Conservation (phyloP, 2,329 filamentous ascomycete species). For the Bertia moriformis region DNA sequence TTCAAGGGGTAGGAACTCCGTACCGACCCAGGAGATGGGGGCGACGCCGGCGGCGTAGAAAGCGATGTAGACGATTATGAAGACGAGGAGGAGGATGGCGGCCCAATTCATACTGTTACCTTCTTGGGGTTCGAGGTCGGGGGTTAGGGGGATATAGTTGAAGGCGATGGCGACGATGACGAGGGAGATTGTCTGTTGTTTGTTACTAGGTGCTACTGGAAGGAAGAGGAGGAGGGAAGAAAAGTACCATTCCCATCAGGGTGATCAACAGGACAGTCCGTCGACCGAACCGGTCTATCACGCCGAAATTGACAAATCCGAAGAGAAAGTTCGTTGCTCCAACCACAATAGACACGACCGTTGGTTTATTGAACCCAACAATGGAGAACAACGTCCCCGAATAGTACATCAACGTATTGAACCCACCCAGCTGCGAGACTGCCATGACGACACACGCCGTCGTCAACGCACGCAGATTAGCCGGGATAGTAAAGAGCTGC, state of each 20-base stretch:
- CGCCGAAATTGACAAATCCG: constrained; percentile 23
- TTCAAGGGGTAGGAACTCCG: constrained; percentile 26
- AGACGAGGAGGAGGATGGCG: constrained; percentile 19
- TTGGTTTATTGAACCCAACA: constrained; percentile 27
- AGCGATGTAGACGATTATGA: constrained; percentile 22
- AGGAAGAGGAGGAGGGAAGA: neutral
- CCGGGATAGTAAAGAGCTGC: constrained; percentile 19
- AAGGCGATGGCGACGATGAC: constrained; percentile 21
- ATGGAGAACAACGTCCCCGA: constrained; percentile 10
- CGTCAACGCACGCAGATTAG: constrained; percentile 22
- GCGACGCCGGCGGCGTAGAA: constrained; percentile 26
- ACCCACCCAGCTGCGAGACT: constrained; percentile 19
- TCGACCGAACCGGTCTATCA: constrained; percentile 24
- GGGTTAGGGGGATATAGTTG: constrained; percentile 24
- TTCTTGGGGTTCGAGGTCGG: constrained; percentile 10
- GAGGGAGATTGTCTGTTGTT: constrained; percentile 11
- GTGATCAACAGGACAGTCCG: constrained; percentile 22
- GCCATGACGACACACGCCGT: constrained; percentile 27
- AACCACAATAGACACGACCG: constrained; percentile 23
- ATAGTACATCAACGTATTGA: constrained; percentile 9
- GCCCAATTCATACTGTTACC: constrained; percentile 18
- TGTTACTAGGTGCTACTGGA: neutral
- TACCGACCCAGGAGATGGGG: constrained; percentile 24
- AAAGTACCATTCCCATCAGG: constrained; percentile 21
- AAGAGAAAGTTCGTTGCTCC: constrained; percentile 27